Base-by-base conservation (phyloP, 257 asterid species). In the Dorcoceras hygrometricum region DNA sequence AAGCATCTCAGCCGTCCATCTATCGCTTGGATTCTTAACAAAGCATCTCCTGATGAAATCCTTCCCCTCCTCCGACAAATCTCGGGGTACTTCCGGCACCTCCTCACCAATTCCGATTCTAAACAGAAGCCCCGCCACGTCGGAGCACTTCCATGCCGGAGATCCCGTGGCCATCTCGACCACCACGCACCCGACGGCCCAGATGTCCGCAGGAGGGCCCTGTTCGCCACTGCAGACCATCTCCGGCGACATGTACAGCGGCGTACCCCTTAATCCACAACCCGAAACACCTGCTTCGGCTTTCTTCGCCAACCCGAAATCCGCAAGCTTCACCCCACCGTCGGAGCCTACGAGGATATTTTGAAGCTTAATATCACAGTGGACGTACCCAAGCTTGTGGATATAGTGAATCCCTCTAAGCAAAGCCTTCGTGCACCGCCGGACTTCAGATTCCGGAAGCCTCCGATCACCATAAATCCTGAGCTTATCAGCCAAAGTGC, bases 1-100 rank as follows among this genome's bases (percentile, higher is more conserved):
- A 7, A 82, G 82, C 87, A 82, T 82, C 82, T 80, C 85, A 57
- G 88, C 83, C 80, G 85, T 80, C 85, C 88, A 83, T 71, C 88
- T 83, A 3, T 62, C 46, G 6, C 57, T 51, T 0, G 82, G 78
- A 62, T 77, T 73, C 50, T 68, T 83, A 4, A 66, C 81, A 43
- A 83, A 77, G 54, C 82, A 70, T 19, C 55, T 83, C 9, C 51
- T 53, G 2, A 77, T 66, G 54, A 82, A 82, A 67, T 79, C 81
- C 19, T 51, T 77, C 3, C 83, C 85, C 48, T 72, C 73, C n/a
- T 34, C 79, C 3, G 85, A 79, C n/a, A 79, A 39, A 23, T 20
- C 6, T 1, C 3, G 23, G 0, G 83, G 87, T 25, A 79, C 27
- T 66, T 70, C 76, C 8, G 85, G 85, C 61, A 75, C 7, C 64